Evolutionary conservation across 2,329 filamentous ascomycete species (phyloP).

Genomic region (Corinectria fuckeliana): DNA sequence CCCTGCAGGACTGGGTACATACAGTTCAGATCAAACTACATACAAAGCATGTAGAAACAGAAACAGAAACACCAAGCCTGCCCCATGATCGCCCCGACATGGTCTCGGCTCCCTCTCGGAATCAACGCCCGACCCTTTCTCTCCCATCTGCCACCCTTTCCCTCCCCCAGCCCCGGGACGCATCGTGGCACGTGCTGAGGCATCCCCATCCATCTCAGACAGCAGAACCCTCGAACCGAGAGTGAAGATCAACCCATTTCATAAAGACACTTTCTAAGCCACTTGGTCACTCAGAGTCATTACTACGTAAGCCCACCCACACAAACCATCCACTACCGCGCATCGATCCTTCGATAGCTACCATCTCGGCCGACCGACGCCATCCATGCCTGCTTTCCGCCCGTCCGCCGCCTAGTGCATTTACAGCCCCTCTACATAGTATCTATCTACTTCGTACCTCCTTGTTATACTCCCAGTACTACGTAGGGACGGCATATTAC

Average conservation of each 20-base stretch:
- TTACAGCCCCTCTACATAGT: constrained; percentile 8
- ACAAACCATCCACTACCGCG: neutral
- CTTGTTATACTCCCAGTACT: too few species aligned
- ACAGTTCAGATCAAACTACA: too few species aligned
- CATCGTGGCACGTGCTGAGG: constrained; percentile 30
- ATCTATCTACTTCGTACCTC: too few species aligned
- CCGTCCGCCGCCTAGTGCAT: constrained; percentile 8
- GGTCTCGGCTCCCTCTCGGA: neutral
- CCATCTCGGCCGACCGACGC: constrained; percentile 19
- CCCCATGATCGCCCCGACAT: neutral
- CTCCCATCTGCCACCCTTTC: neutral
- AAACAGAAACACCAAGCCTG: constrained; percentile 5
- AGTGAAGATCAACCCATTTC: constrained; percentile 10
- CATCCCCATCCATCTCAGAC: constrained; percentile 25
- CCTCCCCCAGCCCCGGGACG: constrained; percentile 4
- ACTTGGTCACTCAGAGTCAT: neutral
- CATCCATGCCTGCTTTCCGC: constrained; percentile 15
- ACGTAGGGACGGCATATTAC: constrained; percentile 8
- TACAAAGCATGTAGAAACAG: constrained; percentile 9
- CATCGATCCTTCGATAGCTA: constrained; percentile 7
- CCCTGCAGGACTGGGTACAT: too few species aligned
- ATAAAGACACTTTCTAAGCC: constrained; percentile 13
- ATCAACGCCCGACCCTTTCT: constrained; percentile 7
- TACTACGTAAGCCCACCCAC: neutral
- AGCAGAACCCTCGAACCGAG: constrained; percentile 21